phyloP scores from a whole-genome alignment of 1,284 basidiomycete genomes.

The Rhodofomes roseus region DNA sequence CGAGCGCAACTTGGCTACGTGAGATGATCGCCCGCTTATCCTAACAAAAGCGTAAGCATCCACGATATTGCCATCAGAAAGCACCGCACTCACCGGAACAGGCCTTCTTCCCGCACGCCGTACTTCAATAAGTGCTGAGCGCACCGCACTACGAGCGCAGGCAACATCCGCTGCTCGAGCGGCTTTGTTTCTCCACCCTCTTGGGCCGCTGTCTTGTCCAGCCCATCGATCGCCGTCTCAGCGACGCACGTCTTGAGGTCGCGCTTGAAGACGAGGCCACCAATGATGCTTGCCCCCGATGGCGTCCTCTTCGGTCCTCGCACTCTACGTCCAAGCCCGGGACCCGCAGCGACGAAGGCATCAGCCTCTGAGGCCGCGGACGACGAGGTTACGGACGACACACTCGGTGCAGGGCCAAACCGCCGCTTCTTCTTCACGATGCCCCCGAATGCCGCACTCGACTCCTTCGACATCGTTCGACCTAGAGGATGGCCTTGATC shows the following conservation, averaged over 20 bases:
- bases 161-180: constrained; percentile 56
- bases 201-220: constrained; percentile 15
- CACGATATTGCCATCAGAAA: neutral
- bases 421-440: constrained; percentile 16
- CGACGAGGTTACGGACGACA: constrained; percentile 32
- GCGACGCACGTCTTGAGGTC: constrained; percentile 53
- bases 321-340: constrained; percentile 50
- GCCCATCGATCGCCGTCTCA: constrained; percentile 51
- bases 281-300: constrained; percentile 30
- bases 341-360: constrained; percentile 40
- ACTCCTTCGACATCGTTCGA: constrained; percentile 5
- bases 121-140: constrained; percentile 76
- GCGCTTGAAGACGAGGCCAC: constrained; percentile 64
- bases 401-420: constrained; percentile 47
- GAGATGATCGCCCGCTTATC: constrained; percentile 70
- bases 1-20: constrained; percentile 67
- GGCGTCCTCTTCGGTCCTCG: constrained; percentile 46
- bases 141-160: constrained; percentile 74
- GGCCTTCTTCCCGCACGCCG: constrained; percentile 81
- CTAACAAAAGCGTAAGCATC: constrained; percentile 33
- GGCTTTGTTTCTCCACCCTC: constrained; percentile 17
- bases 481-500: neutral
- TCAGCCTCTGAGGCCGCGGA: constrained; percentile 52
- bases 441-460: neutral
- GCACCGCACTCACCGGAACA: constrained; percentile 59